phyloP scores from a whole-genome alignment of 2,329 filamentous ascomycete genomes.

The Aspergillus fumigatiaffinis region DNA sequence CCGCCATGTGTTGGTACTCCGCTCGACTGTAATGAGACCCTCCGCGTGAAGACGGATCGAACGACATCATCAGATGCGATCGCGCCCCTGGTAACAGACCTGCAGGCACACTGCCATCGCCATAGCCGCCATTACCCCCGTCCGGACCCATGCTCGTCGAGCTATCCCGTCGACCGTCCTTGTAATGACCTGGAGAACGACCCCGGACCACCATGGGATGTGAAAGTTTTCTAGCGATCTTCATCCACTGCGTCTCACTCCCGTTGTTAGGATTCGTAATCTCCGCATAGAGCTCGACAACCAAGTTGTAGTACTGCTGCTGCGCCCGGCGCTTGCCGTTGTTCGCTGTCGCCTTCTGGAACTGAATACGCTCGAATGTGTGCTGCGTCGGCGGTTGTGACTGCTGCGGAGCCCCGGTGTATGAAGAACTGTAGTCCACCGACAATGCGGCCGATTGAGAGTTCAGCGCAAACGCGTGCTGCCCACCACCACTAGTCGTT shows the following conservation, averaged over 20 bases:
- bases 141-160: conserved; percentile 68
- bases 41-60: conserved; percentile 30
- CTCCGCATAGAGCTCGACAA: conserved; percentile 77
- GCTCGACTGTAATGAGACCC: conserved; percentile 29
- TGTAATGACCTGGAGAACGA: conserved; percentile 76
- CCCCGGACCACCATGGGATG: conserved; percentile 84
- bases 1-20: conserved; percentile 37
- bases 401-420: conserved; percentile 26
- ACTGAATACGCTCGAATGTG: conserved; percentile 84
- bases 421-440: conserved; percentile 33
- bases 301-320: conserved; percentile 89
- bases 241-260: conserved; percentile 57
- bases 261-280: conserved; percentile 45
- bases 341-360: conserved; percentile 90
- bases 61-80: conserved; percentile 32
- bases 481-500: conserved; percentile 17
- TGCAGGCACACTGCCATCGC: conserved; percentile 31
- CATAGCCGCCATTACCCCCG: conserved; percentile 51
- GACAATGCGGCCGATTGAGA: conserved; percentile 25
- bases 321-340: conserved; percentile 87
- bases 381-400: conserved; percentile 46
- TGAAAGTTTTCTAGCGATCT: conserved; percentile 68
- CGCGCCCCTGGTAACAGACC: conserved; percentile 27
- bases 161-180: conserved; percentile 65
- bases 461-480: conserved; percentile 23